Conservation (phyloP, 495 filamentous ascomycete species). For the Penicillium egyptiacum region DNA sequence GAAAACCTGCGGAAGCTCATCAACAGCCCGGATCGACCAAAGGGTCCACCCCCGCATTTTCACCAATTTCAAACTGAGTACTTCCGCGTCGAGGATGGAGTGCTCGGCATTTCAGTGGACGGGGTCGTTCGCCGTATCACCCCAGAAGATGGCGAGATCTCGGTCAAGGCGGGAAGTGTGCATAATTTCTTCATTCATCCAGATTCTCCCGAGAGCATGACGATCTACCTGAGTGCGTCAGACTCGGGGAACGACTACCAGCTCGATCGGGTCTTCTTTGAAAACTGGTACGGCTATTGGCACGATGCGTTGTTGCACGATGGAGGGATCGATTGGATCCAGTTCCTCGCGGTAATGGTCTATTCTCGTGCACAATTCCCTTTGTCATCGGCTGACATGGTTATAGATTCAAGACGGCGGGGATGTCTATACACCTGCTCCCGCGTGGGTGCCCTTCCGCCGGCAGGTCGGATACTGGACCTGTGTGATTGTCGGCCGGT, state of each 20-base stretch:
- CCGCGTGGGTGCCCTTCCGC: constrained; percentile 48
- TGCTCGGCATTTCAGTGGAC: constrained; percentile 6
- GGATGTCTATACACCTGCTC: constrained; percentile 38
- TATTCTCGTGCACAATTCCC: too few relatives aligned
- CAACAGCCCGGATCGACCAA: neutral
- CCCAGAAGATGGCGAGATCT: constrained; percentile 15
- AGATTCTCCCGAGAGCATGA: constrained; percentile 14
- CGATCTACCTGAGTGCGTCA: constrained; percentile 13
- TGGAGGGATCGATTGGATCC: constrained; percentile 42
- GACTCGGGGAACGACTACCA: constrained; percentile 18
- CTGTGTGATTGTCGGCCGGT: constrained; percentile 49
- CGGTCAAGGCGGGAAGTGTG: constrained; percentile 9
- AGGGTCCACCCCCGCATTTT: constrained; percentile 16
- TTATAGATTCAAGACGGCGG: constrained; percentile 49
- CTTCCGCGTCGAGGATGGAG: constrained; percentile 15
- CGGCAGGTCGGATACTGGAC: constrained; percentile 32
- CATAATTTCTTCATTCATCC: constrained; percentile 16
- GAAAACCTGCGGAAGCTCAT: neutral
- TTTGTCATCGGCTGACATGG: neutral
- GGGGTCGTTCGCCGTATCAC: constrained; percentile 4
- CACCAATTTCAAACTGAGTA: constrained; percentile 22
- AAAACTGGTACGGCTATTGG: constrained; percentile 57
- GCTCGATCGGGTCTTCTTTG: constrained; percentile 51
- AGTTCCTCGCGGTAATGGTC: constrained; percentile 40
- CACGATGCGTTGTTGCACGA: constrained; percentile 44